Conservation (phyloP, 345 rosid species). For the Euphorbia peplus region DNA sequence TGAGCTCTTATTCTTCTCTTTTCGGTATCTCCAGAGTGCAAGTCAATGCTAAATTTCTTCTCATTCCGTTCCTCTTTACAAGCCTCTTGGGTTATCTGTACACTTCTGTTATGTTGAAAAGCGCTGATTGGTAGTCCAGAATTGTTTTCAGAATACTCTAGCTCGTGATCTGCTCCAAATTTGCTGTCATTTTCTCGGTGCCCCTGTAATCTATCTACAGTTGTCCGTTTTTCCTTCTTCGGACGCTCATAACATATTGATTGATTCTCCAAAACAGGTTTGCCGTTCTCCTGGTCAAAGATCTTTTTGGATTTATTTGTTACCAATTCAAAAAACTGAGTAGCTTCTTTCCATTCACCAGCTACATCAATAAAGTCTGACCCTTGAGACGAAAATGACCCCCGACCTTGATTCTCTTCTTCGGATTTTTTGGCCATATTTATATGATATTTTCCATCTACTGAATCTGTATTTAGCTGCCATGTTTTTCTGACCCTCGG, state of each 20-base stretch:
- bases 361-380: conserved; percentile 40
- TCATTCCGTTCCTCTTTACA: conserved; percentile 34
- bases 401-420: conserved; percentile 39
- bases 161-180: conserved; percentile 34
- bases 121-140: conserved; percentile 27
- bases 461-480: conserved; percentile 26
- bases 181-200: conserved; percentile 28
- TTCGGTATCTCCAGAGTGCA: conserved; percentile 33
- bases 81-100: conserved; percentile 36
- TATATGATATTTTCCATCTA: conserved; percentile 23
- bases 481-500: conserved; percentile 19
- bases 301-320: conserved; percentile 43
- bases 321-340: conserved; percentile 65
- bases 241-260: conserved; percentile 30
- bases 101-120: conserved; percentile 27
- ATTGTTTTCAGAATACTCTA: conserved; percentile 31
- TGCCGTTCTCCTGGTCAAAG: conserved; percentile 38
- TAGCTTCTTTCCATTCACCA: conserved; percentile 76
- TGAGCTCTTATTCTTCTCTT: conserved; percentile 33
- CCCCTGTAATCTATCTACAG: conserved; percentile 30
- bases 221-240: conserved; percentile 37
- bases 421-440: conserved; percentile 22
- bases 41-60: conserved; percentile 30
- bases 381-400: conserved; percentile 41
- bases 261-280: conserved; percentile 26